Conservation (phyloP, 179 eudicot species). For the Beta macrorhiza region DNA sequence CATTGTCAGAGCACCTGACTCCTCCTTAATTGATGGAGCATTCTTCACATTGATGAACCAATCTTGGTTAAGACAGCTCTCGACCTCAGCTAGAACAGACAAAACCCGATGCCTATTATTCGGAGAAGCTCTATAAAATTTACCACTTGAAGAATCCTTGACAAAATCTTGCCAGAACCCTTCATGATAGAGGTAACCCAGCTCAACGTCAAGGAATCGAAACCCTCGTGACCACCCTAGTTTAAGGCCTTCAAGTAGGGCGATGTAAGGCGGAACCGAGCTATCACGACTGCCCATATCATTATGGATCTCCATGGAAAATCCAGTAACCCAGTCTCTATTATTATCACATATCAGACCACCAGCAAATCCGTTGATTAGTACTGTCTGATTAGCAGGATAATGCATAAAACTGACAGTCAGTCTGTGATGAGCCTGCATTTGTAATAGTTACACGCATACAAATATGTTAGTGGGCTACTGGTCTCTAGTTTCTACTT, state of each 20-base stretch:
- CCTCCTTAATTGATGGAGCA: constrained; percentile 4
- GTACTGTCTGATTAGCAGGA: neutral
- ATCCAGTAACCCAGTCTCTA: constrained; percentile 20
- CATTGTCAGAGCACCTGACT: constrained; percentile 14
- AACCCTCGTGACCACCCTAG: constrained; percentile 27
- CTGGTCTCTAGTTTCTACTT: too few species aligned
- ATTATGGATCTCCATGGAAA: neutral
- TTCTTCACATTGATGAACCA: constrained; percentile 23
- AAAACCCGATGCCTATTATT: neutral
- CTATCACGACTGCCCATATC: neutral
- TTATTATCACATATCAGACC: constrained; percentile 13
- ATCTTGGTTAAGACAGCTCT: constrained; percentile 16
- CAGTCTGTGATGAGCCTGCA: constrained; percentile 21
- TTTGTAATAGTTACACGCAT: too few species aligned
- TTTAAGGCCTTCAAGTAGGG: constrained; percentile 17
- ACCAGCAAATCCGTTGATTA: constrained; percentile 14
- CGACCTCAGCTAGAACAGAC: neutral
- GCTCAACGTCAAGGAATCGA: constrained; percentile 15
- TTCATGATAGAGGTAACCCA: constrained; percentile 18
- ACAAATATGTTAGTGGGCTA: too few species aligned
- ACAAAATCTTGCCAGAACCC: constrained; percentile 19
- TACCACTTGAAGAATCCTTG: neutral
- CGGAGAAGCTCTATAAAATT: neutral
- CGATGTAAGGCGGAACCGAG: neutral
- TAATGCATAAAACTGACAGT: constrained; percentile 7